Evolutionary conservation across 108 stramenopile genomes (phyloP).

Genomic region (Fragilaria crotonensis): DNA sequence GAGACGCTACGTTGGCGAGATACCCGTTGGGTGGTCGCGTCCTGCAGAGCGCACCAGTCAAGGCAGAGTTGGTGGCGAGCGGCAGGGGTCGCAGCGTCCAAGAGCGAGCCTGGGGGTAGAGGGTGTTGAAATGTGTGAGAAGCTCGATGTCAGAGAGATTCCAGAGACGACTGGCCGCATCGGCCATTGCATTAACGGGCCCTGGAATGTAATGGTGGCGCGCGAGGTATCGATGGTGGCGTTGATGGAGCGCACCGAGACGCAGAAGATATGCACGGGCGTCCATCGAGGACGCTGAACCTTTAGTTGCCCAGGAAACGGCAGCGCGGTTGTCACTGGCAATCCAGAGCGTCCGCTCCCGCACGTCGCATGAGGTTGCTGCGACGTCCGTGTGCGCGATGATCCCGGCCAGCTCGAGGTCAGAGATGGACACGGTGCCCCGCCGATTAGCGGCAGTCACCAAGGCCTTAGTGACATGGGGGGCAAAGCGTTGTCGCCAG

Average conservation of each 20-base stretch:
- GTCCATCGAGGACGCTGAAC: constrained; percentile 3
- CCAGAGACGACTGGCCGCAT: too few relatives aligned
- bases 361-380: constrained; percentile 14
- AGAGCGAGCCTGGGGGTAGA: constrained; percentile 6
- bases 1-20: not conserved
- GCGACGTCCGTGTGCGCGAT: constrained; percentile 18
- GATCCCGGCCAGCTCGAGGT: constrained; percentile 27
- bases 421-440: constrained; percentile 29
- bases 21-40: constrained; percentile 4
- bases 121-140: constrained; percentile 4
- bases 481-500: constrained; percentile 12
- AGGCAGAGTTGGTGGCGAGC: constrained; percentile 1
- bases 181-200: too few relatives aligned
- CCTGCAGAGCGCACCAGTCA: constrained; percentile 21
- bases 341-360: not conserved
- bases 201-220: too few relatives aligned
- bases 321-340: constrained; percentile 12
- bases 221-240: too few relatives aligned
- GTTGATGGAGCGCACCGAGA: constrained; percentile 7
- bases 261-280: not conserved
- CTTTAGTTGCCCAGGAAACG: constrained; percentile 10
- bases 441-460: constrained; percentile 15
- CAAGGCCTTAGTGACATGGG: not conserved
- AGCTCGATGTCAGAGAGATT: not conserved
- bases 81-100: constrained; percentile 10